Conservation (phyloP, 331 rosid genomes). For the Saraca asoca region DNA sequence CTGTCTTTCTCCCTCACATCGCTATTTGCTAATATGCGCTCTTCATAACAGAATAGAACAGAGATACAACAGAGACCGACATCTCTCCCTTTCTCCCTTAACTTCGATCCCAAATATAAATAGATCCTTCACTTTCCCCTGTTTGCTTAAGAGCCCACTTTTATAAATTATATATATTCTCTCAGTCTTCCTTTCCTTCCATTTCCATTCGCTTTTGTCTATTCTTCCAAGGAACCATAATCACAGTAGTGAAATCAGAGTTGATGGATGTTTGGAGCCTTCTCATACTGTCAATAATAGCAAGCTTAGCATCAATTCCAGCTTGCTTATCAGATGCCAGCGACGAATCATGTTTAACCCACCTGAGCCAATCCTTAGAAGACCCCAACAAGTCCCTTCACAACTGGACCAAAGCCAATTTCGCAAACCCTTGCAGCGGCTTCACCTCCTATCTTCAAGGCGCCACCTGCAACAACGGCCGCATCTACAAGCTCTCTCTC, state of each 20-base stretch:
- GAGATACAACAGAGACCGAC: conserved; percentile 6
- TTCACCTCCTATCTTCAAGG: conserved; percentile 75
- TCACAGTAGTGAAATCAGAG: too few relatives aligned
- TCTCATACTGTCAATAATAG: conserved; percentile 17
- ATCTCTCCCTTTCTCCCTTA: conserved; percentile 34
- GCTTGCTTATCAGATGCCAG: conserved; percentile 67
- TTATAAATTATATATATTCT: too few relatives aligned
- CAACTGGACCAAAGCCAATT: conserved; percentile 72
- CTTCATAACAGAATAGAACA: conserved; percentile 26
- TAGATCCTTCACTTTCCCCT: conserved; percentile 15
- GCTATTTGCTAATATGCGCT: conserved; percentile 10
- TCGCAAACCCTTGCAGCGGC: conserved; percentile 80
- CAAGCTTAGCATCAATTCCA: conserved; percentile 27
- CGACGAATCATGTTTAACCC: conserved; percentile 77
- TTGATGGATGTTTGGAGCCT: conserved; percentile 40
- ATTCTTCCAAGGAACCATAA: too few relatives aligned
- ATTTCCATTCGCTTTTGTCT: too few relatives aligned
- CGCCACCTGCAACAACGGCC: conserved; percentile 86
- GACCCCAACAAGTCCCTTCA: conserved; percentile 59
- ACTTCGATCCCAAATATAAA: conserved; percentile 4
- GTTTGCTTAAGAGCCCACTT: neutral
- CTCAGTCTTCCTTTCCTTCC: too few relatives aligned
- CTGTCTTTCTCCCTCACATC: neutral
- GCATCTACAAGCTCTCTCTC: conserved; percentile 87
- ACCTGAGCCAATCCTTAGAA: conserved; percentile 60